Conservation (phyloP, 2,329 filamentous ascomycete genomes). For the Colletotrichum aenigma region DNA sequence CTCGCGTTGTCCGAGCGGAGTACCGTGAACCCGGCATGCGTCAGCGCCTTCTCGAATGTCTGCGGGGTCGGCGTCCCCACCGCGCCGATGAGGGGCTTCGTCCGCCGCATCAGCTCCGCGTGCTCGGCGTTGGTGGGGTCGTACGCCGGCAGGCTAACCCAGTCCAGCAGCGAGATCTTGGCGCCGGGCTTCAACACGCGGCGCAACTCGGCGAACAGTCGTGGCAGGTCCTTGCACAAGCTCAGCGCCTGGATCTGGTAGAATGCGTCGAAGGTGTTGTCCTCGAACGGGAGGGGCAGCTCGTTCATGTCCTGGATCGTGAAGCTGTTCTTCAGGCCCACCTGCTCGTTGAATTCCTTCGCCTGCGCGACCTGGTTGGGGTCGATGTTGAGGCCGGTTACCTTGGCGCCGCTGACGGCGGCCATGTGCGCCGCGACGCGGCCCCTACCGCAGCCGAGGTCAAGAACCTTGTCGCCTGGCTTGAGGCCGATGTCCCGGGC, state of each 20-base stretch:
- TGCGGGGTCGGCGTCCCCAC: conserved; percentile 57
- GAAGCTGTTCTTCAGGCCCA: conserved; percentile 50
- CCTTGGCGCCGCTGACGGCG: conserved; percentile 47
- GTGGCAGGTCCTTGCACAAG: conserved; percentile 52
- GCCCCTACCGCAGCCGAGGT: conserved; percentile 57
- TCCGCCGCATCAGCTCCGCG: conserved; percentile 54
- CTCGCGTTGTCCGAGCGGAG: conserved; percentile 55
- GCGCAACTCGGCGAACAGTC: conserved; percentile 52
- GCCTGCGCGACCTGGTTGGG: conserved; percentile 55
- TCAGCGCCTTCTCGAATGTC: conserved; percentile 48
- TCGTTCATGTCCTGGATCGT: conserved; percentile 55
- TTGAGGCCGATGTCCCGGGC: conserved; percentile 49
- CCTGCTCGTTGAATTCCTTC: conserved; percentile 44
- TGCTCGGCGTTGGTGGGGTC: conserved; percentile 50
- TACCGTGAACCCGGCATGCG: conserved; percentile 51
- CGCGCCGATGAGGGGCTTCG: conserved; percentile 59
- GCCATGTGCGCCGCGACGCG: conserved; percentile 59
- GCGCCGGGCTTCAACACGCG: conserved; percentile 55
- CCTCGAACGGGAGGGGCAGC: conserved; percentile 54
- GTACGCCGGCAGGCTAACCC: conserved; percentile 56
- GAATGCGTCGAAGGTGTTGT: conserved; percentile 54
- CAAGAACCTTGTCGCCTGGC: conserved; percentile 50
- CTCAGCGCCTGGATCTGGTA: conserved; percentile 64
- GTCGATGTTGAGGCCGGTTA: conserved; percentile 60
- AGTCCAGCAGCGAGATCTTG: conserved; percentile 55